These are phyloP conservation scores for Rhodosporidiobolus odoratus DNA, from an alignment of 768 basidiomycete genomes.

Conservation along the genomic window DNA sequence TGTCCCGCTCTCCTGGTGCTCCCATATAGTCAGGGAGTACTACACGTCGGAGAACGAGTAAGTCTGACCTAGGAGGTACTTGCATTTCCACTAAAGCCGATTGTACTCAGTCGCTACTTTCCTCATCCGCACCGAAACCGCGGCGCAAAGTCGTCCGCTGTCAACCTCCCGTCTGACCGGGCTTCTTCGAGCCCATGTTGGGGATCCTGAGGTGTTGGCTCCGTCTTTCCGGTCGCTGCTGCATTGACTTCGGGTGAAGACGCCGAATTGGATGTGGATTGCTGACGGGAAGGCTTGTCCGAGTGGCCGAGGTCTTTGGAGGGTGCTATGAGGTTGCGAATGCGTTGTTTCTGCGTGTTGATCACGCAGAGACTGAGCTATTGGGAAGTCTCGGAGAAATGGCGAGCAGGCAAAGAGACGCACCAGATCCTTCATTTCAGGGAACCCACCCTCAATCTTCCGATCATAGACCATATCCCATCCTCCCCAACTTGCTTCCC, in stretches of 20 bases:
- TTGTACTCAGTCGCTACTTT: too few relatives aligned
- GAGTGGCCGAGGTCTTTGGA: conserved; percentile 46
- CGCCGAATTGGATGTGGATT: neutral
- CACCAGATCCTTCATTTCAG: conserved; percentile 44
- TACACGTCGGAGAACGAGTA: too few relatives aligned
- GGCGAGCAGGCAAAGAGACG: neutral
- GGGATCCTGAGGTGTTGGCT: neutral
- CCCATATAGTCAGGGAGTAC: too few relatives aligned
- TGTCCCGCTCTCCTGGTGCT: too few relatives aligned
- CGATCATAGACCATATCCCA: conserved; percentile 46
- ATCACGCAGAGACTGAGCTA: neutral
- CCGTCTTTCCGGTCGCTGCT: neutral
- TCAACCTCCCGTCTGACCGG: neutral
- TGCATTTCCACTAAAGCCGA: too few relatives aligned
- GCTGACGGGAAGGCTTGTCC: conserved; percentile 36
- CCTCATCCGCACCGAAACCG: conserved; percentile 1
- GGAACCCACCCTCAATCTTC: conserved; percentile 51
- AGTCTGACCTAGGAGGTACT: too few relatives aligned
- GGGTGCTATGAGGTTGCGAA: conserved; percentile 48
- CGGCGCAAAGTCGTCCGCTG: conserved; percentile 15
- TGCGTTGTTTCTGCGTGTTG: conserved; percentile 46
- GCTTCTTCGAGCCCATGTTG: neutral
- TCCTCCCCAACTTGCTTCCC: conserved; percentile 14
- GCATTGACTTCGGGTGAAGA: neutral
- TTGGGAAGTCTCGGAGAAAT: neutral